A percentile compares a stretch with the other conserved stretches of the same genome.
Conservation (phyloP, 2,329 filamentous ascomycete genomes). For the Amylocarpus encephaloides region DNA sequence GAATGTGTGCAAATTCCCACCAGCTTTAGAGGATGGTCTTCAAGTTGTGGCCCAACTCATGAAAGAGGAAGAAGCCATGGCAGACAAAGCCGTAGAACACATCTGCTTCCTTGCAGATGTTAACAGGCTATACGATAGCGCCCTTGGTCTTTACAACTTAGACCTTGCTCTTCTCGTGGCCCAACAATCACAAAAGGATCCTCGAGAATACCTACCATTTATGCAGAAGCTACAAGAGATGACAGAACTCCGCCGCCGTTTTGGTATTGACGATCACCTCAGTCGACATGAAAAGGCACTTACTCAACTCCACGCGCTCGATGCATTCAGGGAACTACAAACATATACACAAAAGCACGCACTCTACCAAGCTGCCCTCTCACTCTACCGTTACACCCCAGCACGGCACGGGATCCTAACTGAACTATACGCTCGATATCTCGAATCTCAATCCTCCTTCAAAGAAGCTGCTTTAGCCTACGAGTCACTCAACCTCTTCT, state of each 20-base stretch:
- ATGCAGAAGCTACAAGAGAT: conserved; percentile 79
- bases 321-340: conserved; percentile 70
- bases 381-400: conserved; percentile 76
- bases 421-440: conserved; percentile 69
- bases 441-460: conserved; percentile 68
- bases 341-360: conserved; percentile 71
- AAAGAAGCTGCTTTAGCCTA: conserved; percentile 86
- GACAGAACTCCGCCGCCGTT: conserved; percentile 62
- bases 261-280: conserved; percentile 85
- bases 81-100: conserved; percentile 87
- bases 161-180: conserved; percentile 86
- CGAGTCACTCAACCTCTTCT: conserved; percentile 73
- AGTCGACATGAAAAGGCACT: conserved; percentile 72
- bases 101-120: conserved; percentile 97
- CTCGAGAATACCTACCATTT: conserved; percentile 91
- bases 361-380: conserved; percentile 72
- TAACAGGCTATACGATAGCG: conserved; percentile 83
- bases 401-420: conserved; percentile 63
- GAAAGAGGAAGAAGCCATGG: conserved; percentile 60
- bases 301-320: conserved; percentile 64
- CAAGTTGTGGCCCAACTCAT: conserved; percentile 69
- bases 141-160: conserved; percentile 84
- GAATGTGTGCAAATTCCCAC: conserved; percentile 87
- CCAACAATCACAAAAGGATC: conserved; percentile 93
- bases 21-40: conserved; percentile 81